These are phyloP conservation scores for Plasmodium vivax DNA, from an alignment of 169 alveolate genomes.

Conservation along the genomic window DNA sequence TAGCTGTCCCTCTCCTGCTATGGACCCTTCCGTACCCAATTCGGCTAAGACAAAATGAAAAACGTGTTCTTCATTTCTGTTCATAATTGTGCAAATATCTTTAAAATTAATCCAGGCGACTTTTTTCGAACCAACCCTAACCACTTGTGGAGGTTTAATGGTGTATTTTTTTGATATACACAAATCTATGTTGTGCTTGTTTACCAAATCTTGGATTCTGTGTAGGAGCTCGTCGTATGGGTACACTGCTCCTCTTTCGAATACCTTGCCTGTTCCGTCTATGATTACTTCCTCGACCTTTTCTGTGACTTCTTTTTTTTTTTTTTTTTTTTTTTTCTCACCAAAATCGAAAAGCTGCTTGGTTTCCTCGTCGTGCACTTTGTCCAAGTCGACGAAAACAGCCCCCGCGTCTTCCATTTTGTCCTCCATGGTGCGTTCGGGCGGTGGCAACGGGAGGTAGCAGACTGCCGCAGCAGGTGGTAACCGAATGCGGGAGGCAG, in stretches of 20 bases:
- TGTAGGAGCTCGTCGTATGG: constrained; percentile 91
- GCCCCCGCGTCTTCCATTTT: constrained; percentile 53
- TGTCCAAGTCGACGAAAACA: constrained; percentile 36
- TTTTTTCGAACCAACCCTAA: constrained; percentile 96
- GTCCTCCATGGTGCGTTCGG: constrained; percentile 18
- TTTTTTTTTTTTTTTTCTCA: constrained; percentile 89
- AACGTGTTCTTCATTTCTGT: constrained; percentile 94
- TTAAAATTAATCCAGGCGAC: constrained; percentile 96
- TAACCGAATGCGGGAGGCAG: background rate
- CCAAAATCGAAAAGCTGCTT: constrained; percentile 88
- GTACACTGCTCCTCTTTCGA: constrained; percentile 88
- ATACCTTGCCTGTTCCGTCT: constrained; percentile 87
- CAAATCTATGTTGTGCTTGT: constrained; percentile 91
- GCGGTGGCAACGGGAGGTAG: background rate
- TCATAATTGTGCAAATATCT: constrained; percentile 92
- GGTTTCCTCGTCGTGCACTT: constrained; percentile 65
- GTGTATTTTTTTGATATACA: constrained; percentile 91
- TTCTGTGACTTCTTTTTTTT: constrained; percentile 81
- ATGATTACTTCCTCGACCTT: constrained; percentile 76
- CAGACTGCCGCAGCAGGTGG: background rate
- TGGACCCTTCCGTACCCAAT: constrained; percentile 93
- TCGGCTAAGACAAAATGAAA: constrained; percentile 94
- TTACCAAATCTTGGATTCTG: constrained; percentile 89
- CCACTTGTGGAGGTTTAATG: constrained; percentile 94
- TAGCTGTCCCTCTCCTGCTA: constrained; percentile 96